Evolutionary conservation across 2,329 filamentous ascomycete species (phyloP), one percentile per base, ranked within the genome.

Genomic region (Fusarium solani-melongenae): DNA sequence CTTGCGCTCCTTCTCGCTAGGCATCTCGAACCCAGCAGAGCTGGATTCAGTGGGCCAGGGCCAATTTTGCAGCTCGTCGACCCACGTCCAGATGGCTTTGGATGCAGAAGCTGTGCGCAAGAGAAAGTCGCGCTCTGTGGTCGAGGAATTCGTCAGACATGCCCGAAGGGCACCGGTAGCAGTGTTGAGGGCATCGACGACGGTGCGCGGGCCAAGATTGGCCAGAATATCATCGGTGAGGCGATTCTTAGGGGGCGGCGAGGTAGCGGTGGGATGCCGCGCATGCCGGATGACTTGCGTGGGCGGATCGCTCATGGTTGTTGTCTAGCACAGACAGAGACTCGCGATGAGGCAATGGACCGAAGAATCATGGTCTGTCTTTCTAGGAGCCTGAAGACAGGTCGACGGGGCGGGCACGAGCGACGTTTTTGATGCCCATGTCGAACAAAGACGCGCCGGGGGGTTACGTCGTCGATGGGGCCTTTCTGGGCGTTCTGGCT

Each of bases 41-140:
- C 86, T 86, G 15, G 82, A 82, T 5, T 81, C 77, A 2, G 83
- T 77, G 2, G 89, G 87, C 90, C 91, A 91, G 2, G 84, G 81
- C 90, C 90, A 91, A 51, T 83, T 79, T 51, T 84, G 83, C 41
- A 96, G 85, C 84, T 96, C 94, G n/a, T 89, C 85, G 29, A 93
- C 86, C 93, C 94, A 96, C 78, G 90, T 88, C 81, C 92, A 88
- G 70, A 96, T 90, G 71, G 89, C 91, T 76, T 92, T 90, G 14
- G 92, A 92, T 17, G 92, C 91, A 69, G 91, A 82, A 46, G 93
- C 93, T 49, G 93, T 91, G 70, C 90, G 88, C 77, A 92, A 86
- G 46, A 92, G 93, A 81, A 96, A 91, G 17, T 92, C 91, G 76
- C 92, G 90, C 81, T 96, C 92, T 27, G 88, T 83, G 5, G 87